phyloP scores from a whole-genome alignment of 75 land plant genomes.

The Cryptomeria japonica region DNA sequence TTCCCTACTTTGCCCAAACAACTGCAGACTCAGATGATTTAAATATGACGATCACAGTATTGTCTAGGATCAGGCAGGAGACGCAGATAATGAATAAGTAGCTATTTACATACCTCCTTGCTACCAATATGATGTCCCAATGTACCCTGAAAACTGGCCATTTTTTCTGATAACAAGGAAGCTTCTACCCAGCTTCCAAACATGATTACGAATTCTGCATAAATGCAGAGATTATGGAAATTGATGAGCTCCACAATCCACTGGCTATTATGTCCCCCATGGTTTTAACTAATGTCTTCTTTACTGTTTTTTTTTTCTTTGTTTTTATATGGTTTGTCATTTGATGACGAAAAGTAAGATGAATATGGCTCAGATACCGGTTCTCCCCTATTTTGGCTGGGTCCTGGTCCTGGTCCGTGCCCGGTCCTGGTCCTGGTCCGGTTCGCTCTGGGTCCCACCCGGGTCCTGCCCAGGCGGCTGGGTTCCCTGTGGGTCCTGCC shows the following conservation, averaged over 20 bases:
- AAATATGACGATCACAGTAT: no score
- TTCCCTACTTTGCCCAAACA: no score
- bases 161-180: neutral
- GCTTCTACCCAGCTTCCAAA: neutral
- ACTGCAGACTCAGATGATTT: no score
- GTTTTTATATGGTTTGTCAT: neutral
- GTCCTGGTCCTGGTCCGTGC: no score
- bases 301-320: neutral
- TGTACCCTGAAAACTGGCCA: neutral
- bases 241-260: neutral
- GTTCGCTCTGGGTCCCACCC: no score
- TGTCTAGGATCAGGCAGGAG: no score
- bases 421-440: no score
- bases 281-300: neutral
- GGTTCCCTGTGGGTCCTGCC: no score
- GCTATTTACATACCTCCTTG: neutral
- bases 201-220: neutral
- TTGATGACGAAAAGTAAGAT: neutral
- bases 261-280: neutral
- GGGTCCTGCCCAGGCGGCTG: no score
- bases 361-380: no score
- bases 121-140: neutral
- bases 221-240: neutral
- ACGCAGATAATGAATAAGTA: no score
- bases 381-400: no score